phyloP scores from a whole-genome alignment of 768 basidiomycete genomes.

The Punctularia strigosozonata region DNA sequence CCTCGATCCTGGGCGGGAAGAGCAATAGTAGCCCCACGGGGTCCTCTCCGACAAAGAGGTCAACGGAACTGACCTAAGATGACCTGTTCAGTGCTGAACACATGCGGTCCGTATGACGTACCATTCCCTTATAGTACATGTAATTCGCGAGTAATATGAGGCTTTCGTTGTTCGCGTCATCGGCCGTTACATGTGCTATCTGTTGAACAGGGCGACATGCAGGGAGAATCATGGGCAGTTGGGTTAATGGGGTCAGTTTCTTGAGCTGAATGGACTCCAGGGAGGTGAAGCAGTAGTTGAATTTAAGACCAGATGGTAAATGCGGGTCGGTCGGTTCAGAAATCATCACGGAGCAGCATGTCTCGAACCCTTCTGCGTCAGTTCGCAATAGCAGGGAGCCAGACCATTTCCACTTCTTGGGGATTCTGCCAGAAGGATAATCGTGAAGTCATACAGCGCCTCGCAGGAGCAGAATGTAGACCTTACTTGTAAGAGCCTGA shows the following conservation, averaged over 20 bases:
- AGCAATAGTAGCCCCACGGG: constrained; percentile 45
- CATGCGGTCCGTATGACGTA: too few species aligned
- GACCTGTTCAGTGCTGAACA: too few species aligned
- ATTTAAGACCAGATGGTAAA: constrained; percentile 29
- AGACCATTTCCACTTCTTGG: constrained; percentile 55
- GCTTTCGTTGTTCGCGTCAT: constrained; percentile 19
- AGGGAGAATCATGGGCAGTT: constrained; percentile 33
- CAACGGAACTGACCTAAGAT: constrained; percentile 37
- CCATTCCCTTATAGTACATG: constrained; percentile 32
- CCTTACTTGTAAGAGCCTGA: too few species aligned
- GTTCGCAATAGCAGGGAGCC: constrained; percentile 38
- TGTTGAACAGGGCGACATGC: constrained; percentile 42
- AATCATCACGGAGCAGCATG: constrained; percentile 37
- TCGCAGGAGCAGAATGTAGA: too few species aligned
- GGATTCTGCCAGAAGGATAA: constrained; percentile 28
- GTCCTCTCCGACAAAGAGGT: constrained; percentile 32
- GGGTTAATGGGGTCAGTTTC: constrained; percentile 35
- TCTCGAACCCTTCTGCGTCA: constrained; percentile 24
- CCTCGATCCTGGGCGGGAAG: constrained; percentile 27
- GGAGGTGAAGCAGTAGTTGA: constrained; percentile 33
- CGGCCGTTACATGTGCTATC: constrained; percentile 35
- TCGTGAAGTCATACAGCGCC: too few species aligned
- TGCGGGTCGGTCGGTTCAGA: constrained; percentile 31
- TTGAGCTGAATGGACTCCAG: constrained; percentile 30
- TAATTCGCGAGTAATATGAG: constrained; percentile 32